Conservation (phyloP, 2,329 filamentous ascomycete species). For the Bipolaris oryzae region DNA sequence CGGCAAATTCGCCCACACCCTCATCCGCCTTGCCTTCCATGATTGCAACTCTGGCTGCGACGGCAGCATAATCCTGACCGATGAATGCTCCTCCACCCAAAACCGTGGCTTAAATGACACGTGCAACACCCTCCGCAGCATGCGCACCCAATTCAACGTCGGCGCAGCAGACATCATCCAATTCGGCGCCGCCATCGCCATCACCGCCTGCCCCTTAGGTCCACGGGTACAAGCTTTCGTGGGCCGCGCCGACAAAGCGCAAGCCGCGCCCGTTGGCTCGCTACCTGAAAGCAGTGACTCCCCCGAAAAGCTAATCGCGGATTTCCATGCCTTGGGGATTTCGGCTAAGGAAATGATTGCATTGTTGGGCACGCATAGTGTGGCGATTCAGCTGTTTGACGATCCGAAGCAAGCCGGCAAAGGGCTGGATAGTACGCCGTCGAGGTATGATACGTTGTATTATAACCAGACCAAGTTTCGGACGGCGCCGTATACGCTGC, state of each 20-base stretch:
- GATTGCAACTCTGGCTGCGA: constrained; percentile 39
- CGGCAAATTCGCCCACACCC: constrained; percentile 25
- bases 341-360: constrained; percentile 7
- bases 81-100: constrained; percentile 40
- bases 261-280: constrained; percentile 18
- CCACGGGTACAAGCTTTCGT: constrained; percentile 29
- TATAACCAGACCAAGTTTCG: no score
- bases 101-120: constrained; percentile 54
- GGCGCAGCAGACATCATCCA: constrained; percentile 38
- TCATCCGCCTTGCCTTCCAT: constrained; percentile 35
- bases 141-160: constrained; percentile 49
- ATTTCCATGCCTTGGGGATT: constrained; percentile 40
- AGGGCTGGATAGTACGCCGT: no score
- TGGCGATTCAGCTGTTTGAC: no score
- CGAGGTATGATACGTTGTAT: no score
- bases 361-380: no score
- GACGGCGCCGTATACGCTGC: no score
- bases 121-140: constrained; percentile 44
- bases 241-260: constrained; percentile 27
- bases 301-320: constrained; percentile 22
- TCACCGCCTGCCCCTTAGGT: constrained; percentile 31
- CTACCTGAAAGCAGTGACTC: constrained; percentile 26
- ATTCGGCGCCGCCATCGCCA: constrained; percentile 33
- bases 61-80: constrained; percentile 31
- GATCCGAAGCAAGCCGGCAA: no score